These are phyloP conservation scores for Fomitopsis pinicola DNA, from an alignment of 1,284 basidiomycete species.

Conservation along the genomic window DNA sequence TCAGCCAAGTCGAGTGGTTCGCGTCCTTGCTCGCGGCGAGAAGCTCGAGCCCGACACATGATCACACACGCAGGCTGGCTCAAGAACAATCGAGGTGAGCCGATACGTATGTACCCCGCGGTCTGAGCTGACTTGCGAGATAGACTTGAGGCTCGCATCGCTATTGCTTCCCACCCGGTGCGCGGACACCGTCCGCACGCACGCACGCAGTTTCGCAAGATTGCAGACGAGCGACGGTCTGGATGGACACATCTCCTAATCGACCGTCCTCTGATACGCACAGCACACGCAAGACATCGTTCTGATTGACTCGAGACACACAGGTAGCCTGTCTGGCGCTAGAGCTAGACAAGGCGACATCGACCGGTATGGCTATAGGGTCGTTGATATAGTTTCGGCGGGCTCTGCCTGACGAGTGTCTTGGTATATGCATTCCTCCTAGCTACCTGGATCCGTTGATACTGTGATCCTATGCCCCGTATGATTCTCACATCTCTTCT, in stretches of 20 bases:
- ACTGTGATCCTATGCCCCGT: background rate
- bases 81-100: background rate
- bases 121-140: background rate
- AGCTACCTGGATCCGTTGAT: background rate
- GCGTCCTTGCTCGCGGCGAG: conserved; percentile 75
- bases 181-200: background rate
- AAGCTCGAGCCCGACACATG: conserved; percentile 53
- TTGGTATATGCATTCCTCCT: background rate
- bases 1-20: conserved; percentile 66
- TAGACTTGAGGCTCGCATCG: conserved; percentile 1
- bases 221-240: background rate
- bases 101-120: background rate
- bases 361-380: background rate
- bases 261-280: background rate
- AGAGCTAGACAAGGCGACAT: background rate
- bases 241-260: background rate
- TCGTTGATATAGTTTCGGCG: background rate
- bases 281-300: background rate
- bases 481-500: background rate
- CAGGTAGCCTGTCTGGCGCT: background rate
- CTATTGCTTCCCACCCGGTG: background rate
- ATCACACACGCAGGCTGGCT: background rate
- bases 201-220: background rate
- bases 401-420: background rate
- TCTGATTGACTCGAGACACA: background rate